Percentiles rank a stretch among this genome's conserved stretches.
These are phyloP conservation scores for Hibiscus mutabilis DNA, from an alignment of 345 rosid species.

Conservation along the genomic window DNA sequence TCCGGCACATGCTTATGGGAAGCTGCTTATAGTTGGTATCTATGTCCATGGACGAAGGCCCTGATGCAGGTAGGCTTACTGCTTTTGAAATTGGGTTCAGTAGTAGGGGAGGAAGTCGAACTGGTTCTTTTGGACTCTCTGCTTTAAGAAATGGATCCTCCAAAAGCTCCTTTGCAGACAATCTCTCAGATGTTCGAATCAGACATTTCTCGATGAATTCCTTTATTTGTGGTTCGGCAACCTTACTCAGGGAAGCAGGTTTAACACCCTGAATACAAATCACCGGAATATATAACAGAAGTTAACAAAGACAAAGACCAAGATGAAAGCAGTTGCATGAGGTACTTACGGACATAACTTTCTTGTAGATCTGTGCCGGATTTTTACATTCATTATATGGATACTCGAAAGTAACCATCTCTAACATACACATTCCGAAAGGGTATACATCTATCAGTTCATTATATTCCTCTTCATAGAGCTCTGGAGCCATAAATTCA, in stretches of 20 bases:
- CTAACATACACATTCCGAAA: conserved; percentile 69
- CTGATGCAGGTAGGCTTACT: conserved; percentile 17
- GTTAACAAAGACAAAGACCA: conserved; percentile 6
- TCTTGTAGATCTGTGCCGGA: conserved; percentile 63
- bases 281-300: background rate
- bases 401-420: conserved; percentile 65
- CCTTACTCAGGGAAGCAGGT: conserved; percentile 56
- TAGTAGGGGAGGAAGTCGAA: conserved; percentile 19
- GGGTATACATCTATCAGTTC: conserved; percentile 65
- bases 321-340: background rate
- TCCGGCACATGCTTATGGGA: conserved; percentile 26
- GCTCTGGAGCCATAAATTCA: conserved; percentile 75
- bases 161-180: conserved; percentile 57
- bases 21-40: conserved; percentile 45
- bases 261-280: conserved; percentile 45
- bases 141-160: conserved; percentile 45
- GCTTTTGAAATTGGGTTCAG: conserved; percentile 25
- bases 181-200: conserved; percentile 49
- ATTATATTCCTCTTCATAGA: conserved; percentile 68
- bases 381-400: conserved; percentile 69
- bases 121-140: conserved; percentile 33
- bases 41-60: conserved; percentile 48
- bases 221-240: conserved; percentile 44
- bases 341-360: conserved; percentile 48
- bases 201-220: conserved; percentile 59